Base-by-base conservation (phyloP, 805 yeast species). In the Kazachstania bromeliacearum region DNA sequence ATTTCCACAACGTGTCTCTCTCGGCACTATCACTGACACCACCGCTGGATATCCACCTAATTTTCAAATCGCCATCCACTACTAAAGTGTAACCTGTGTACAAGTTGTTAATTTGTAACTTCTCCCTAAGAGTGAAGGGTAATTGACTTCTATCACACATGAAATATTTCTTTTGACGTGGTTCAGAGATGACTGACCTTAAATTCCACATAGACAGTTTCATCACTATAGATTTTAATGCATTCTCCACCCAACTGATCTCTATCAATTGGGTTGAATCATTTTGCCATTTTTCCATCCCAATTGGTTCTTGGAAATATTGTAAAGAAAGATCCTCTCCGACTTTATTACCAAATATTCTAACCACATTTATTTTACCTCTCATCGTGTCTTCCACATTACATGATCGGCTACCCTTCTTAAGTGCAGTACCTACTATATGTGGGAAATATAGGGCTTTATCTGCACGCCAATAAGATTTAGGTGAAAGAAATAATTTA, bases 31-130 rank as follows among this genome's bases (percentile, higher is more conserved):
- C 15, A 4, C 18, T 67, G 2, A 95, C 80, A 27, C 70, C 73
- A 2, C 97, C 98, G 47, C 94, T 75, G 4, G 85, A 83, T 17
- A 85, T 87, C 97, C 97, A 89, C 47, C 97, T 67, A 36, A 92
- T 79, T 48, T 72, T 78, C 35, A 80, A 79, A 10, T 75, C 64
- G 12, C 66, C 66, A 52, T 92, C 98, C 24, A 92, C 70, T 4
- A 89, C 63, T 45, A 85, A 80, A 8, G 87, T 64, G 52, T 84
- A 87, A 0, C 97, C 97, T 2, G 94, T 75, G 47, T 80, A 82
- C 16, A 74, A 70, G 53, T 89, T 89, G 37, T 77, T 78, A 46
- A 87, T 73, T 33, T 72, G 63, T 24, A 89, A 58, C 18, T 70
- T 57, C 36, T 77, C 76, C 46, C 82, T 73, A 5, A 74, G 59